A percentile compares a stretch with the other conserved stretches of the same genome.
Evolutionary conservation across 2,329 filamentous ascomycete genomes (phyloP).

Genomic region (Arthrobotrys entomopaga): DNA sequence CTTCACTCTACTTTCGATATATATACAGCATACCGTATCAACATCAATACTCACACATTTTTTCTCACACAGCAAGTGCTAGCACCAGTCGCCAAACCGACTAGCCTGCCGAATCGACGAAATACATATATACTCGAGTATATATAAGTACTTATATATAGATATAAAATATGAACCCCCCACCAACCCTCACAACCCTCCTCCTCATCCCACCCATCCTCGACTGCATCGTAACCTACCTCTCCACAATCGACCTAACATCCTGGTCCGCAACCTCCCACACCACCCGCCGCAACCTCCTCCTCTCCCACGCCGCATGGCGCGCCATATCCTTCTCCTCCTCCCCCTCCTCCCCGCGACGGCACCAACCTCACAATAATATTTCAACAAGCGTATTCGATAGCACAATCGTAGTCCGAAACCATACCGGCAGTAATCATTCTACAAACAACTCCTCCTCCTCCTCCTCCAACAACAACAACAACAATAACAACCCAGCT

Average conservation of each 20-base stretch:
- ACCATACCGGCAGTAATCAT: not conserved
- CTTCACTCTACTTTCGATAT: no score
- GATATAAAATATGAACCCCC: constrained; percentile 11
- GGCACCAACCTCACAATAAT: not conserved
- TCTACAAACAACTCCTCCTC: not conserved
- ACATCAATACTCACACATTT: not conserved
- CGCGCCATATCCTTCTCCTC: constrained; percentile 34
- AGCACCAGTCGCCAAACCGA: no score
- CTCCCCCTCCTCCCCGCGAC: not conserved
- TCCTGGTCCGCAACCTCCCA: constrained; percentile 18
- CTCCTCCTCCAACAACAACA: not conserved
- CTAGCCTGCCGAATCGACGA: no score
- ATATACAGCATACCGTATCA: no score
- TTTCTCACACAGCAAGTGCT: not conserved
- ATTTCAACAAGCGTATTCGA: constrained; percentile 22
- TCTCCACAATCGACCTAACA: constrained; percentile 33
- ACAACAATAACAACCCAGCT: not conserved
- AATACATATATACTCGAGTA: not conserved
- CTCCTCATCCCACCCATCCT: constrained; percentile 47
- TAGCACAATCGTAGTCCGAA: constrained; percentile 22
- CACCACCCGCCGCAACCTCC: not conserved
- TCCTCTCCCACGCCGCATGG: constrained; percentile 39
- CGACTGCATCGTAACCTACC: constrained; percentile 48
- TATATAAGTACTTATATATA: not conserved
- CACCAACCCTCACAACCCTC: constrained; percentile 28